Base-by-base conservation (phyloP, 345 rosid genomes). In the Schrenkiella parvula region DNA sequence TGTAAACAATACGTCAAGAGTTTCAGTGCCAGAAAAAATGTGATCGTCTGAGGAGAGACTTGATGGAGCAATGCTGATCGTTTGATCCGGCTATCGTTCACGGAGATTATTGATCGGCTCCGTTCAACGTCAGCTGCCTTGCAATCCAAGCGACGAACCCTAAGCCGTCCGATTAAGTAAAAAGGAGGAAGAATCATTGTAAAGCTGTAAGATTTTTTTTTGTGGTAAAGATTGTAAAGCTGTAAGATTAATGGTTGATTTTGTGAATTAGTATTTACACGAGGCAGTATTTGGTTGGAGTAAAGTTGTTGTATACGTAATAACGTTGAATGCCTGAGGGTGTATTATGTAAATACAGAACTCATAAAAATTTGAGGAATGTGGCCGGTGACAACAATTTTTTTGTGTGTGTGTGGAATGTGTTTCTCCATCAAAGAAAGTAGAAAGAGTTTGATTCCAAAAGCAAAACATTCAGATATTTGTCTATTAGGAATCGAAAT, bases 1-100 rank as follows among this genome's bases (percentile, higher is more conserved):
- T 26, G 88, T 91, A 39, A 88, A 72, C 34, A 86, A 88, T 77
- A 83, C 86, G 1, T 82, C 88, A 44, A 82, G 91, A 81, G 95
- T 95, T 12, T 73, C 83, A 0, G 70, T 91, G 55, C 91, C 92
- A 3, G 86, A 79, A 61, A 61, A 66, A 59, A 4, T 91, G 95
- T 64, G 88, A 91, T 70, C 21, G 68, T 0, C 82, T 75, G 18
- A 88, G 90, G 97, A 82, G 66, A 73, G 76, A 65, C 32, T 67
- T 90, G 52, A 88, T 90, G 85, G 97, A 87, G 78, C 85, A 87
- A 32, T 88, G 97, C 66, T 90, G 95, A 93, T 75, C 88, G 0
- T 82, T 77, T 10, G 82, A 89, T 29, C 86, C 95, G 8, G 38
- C 76, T 88, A 5, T 80, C 90, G 0, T 91, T 89, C 55, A 89